Conservation (phyloP, 345 rosid species). For the Lepidium africanum region DNA sequence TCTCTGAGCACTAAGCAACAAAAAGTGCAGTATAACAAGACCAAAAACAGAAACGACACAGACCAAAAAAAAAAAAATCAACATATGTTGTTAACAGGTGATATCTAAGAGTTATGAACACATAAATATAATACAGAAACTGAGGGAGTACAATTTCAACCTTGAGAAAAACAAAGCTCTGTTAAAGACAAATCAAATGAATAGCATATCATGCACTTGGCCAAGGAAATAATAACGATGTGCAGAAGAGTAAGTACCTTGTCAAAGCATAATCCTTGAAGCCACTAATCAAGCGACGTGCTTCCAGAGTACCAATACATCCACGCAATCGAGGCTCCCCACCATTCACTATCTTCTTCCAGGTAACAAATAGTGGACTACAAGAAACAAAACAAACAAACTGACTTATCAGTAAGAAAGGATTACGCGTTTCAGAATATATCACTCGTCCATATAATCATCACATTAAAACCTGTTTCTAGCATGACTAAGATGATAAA, state of each 20-base stretch:
- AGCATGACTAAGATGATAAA: background rate
- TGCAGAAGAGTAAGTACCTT: conserved; percentile 41
- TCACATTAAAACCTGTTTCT: background rate
- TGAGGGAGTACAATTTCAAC: background rate
- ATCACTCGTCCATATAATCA: background rate
- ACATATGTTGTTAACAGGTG: background rate
- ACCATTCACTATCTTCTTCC: conserved; percentile 89
- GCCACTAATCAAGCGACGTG: conserved; percentile 72
- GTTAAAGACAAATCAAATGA: background rate
- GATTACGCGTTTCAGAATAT: background rate
- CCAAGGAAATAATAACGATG: background rate
- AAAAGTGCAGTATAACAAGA: background rate
- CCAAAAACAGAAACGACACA: background rate
- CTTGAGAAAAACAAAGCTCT: background rate
- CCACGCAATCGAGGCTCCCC: conserved; percentile 97
- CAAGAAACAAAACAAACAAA: background rate
- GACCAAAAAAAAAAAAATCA: background rate
- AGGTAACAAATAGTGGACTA: conserved; percentile 97
- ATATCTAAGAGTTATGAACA: background rate
- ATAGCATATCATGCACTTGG: background rate
- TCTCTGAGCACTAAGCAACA: background rate
- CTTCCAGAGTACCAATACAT: conserved; percentile 94
- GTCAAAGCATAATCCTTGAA: conserved; percentile 92
- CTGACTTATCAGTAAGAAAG: background rate
- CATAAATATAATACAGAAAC: background rate